A percentile compares a stretch with the other conserved stretches of the same genome.
Evolutionary conservation across 208 protist genomes (phyloP).

Genomic region (Trypanosoma cruzi): DNA sequence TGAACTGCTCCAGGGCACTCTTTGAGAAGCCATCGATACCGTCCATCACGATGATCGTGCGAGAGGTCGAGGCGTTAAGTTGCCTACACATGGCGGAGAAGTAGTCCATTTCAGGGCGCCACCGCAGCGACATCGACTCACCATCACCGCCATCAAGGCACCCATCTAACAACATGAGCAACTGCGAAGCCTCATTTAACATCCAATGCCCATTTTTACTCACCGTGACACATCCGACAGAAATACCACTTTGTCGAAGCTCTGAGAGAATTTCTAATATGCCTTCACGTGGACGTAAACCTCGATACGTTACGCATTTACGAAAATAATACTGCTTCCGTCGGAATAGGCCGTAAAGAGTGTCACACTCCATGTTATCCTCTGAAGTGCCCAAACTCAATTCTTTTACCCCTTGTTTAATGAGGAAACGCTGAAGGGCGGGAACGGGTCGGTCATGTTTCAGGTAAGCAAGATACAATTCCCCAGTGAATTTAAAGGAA

Average conservation of each 20-base stretch:
- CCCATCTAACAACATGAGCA: conserved; percentile 62
- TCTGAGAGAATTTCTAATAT: conserved; percentile 66
- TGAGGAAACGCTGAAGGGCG: conserved; percentile 67
- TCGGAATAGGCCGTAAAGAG: conserved; percentile 66
- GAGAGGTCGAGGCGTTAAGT: conserved; percentile 56
- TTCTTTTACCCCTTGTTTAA: conserved; percentile 46
- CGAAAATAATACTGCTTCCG: conserved; percentile 78
- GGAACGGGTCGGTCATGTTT: conserved; percentile 65
- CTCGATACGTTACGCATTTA: conserved; percentile 40
- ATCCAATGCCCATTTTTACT: conserved; percentile 87
- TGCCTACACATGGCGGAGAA: conserved; percentile 70
- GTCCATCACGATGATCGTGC: conserved; percentile 82
- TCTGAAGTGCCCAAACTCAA: conserved; percentile 43
- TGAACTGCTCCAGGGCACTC: conserved; percentile 74
- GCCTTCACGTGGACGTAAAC: conserved; percentile 57
- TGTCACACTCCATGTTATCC: conserved; percentile 55
- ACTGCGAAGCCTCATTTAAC: conserved; percentile 58
- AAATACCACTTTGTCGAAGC: conserved; percentile 73
- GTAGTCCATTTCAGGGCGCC: conserved; percentile 88
- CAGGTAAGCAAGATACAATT: conserved; percentile 88
- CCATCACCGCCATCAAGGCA: conserved; percentile 82
- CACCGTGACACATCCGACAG: conserved; percentile 79
- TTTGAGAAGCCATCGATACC: conserved; percentile 82
- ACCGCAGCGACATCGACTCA: conserved; percentile 52
- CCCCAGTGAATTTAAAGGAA: conserved; percentile 60